Evolutionary conservation across 106 monocot genomes (phyloP).

Genomic region (Dactylorhiza incarnata): DNA sequence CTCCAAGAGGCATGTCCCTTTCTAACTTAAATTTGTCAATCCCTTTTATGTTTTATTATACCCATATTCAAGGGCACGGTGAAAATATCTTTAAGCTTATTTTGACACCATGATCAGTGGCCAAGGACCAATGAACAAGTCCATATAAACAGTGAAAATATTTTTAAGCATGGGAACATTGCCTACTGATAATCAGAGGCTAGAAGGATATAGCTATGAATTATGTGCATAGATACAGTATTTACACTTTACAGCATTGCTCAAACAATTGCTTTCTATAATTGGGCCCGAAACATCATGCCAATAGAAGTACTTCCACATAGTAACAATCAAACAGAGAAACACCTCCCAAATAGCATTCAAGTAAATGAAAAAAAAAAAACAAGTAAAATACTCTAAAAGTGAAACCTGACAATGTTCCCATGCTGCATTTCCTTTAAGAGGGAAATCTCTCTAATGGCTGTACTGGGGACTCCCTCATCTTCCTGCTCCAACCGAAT

Average conservation of each 20-base stretch:
- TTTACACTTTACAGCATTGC: neutral
- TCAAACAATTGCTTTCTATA: neutral
- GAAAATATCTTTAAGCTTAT: neutral
- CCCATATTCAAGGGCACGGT: neutral
- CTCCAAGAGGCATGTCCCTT: neutral
- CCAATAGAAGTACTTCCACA: neutral
- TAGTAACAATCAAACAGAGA: neutral
- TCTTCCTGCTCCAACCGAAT: constrained; percentile 75
- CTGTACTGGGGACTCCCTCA: constrained; percentile 72
- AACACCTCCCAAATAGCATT: neutral
- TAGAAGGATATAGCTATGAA: no score
- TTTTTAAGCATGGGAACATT: no score
- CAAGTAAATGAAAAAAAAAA: neutral
- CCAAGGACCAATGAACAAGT: neutral
- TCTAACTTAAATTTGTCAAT: neutral
- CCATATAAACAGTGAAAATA: neutral
- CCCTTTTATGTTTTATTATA: neutral
- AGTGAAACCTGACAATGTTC: constrained; percentile 49
- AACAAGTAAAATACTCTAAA: neutral
- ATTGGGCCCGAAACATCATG: neutral
- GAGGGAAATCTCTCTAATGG: constrained; percentile 71
- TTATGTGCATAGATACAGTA: neutral
- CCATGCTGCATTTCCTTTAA: constrained; percentile 71
- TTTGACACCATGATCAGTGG: neutral
- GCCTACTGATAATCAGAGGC: no score